phyloP scores from a whole-genome alignment of 1,284 basidiomycete genomes.

The Moniliella sp. region DNA sequence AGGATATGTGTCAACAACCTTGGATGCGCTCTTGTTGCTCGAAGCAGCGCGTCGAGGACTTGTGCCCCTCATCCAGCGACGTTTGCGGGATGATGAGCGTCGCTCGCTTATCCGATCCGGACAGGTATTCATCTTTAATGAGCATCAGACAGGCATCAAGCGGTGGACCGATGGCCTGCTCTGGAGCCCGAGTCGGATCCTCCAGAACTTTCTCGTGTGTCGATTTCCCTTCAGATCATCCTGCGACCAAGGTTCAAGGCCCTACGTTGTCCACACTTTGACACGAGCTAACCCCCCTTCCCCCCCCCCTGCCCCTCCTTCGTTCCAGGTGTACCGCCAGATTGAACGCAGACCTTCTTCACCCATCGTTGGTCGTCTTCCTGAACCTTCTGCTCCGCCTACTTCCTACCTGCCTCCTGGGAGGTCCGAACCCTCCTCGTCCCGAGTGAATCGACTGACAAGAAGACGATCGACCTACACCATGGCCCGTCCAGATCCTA shows the following conservation, averaged over 20 bases:
- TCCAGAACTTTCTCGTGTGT: constrained; percentile 59
- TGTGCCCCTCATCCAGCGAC: constrained; percentile 75
- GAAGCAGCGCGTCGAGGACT: constrained; percentile 76
- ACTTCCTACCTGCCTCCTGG: neutral
- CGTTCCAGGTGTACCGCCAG: constrained; percentile 17
- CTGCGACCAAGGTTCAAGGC: no score
- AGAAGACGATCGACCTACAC: neutral
- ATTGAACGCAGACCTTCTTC: constrained; percentile 18
- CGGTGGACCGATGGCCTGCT: constrained; percentile 87
- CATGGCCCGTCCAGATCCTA: neutral
- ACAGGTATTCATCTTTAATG: constrained; percentile 83
- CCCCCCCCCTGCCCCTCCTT: no score
- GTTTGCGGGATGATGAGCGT: constrained; percentile 67
- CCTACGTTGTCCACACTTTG: neutral
- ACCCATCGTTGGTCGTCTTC: no score
- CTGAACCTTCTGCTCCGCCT: neutral
- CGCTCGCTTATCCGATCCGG: constrained; percentile 77
- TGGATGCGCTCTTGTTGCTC: constrained; percentile 80
- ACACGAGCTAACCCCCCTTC: neutral
- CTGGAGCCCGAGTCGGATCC: constrained; percentile 71
- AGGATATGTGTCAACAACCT: constrained; percentile 44
- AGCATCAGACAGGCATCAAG: constrained; percentile 89
- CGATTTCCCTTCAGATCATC: no score
- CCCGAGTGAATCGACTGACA: neutral
- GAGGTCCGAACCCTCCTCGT: neutral